Base-by-base conservation (phyloP, 2,329 filamentous ascomycete species). In the Colletotrichum sidae region DNA sequence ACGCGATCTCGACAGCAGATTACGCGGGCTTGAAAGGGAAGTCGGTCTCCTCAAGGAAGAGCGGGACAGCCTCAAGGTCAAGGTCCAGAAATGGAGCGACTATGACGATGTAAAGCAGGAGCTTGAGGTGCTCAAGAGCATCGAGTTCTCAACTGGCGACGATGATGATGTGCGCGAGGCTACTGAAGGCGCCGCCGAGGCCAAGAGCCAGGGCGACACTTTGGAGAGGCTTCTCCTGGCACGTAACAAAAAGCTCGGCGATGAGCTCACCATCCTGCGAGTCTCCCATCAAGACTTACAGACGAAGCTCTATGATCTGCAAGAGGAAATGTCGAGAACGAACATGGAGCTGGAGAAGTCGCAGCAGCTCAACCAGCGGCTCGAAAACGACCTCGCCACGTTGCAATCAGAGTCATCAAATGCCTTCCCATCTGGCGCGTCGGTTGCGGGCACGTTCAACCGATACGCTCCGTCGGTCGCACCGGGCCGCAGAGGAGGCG, bases 21-120 rank as follows among this genome's bases (percentile, higher is more conserved):
- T 96, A 52, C 90, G 93, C 64, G 86, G 88, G n/a, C 81, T 94
- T 13, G 94, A 97, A 77, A 86, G 95, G 68, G 92, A 96, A 73
- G 86, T 91, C 60, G 84, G 86, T 8, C 86, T 91, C 63, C 80
- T 97, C 15, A 90, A 90, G 72, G 88, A 92, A 38, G 96, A 98
- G 75, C 90, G 92, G 69, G 94, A 97, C 66, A 83, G 85, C 34
- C 82, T 98, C 60, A 92, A 91, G 73, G 82, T 84, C 42, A 97
- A 96, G 79, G 87, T 98, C 4, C 89, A 93, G 68, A 96, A 92
- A 75, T 96, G 93, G 89, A 88, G 88, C 70, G 96, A 99, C 76
- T 99, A 99, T 75, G 94, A 98, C 39, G 95, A 98, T 65, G 88
- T 99, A 52, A 97, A 96, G 79, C 92, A 96, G 69, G 96, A 99